These are phyloP conservation scores for Talaromyces atroroseus DNA, from an alignment of 2,329 filamentous ascomycete species.

Conservation along the genomic window DNA sequence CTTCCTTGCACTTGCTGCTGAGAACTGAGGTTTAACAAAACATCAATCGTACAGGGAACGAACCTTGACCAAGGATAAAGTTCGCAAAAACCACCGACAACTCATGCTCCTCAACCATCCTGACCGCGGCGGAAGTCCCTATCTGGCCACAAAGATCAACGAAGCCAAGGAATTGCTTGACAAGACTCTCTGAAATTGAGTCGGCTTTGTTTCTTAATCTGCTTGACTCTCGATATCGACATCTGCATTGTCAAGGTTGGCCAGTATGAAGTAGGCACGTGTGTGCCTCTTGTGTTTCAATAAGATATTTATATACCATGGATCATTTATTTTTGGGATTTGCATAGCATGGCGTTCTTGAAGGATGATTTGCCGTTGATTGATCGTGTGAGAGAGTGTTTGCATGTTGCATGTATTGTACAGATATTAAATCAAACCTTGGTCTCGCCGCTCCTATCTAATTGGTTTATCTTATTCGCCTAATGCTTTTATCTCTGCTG, in stretches of 20 bases:
- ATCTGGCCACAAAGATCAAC: slow-evolving; percentile 95
- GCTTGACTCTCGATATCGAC: not conserved
- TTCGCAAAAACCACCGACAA: slow-evolving; percentile 90
- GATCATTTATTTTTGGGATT: slow-evolving; percentile 23
- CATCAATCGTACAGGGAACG: slow-evolving; percentile 60
- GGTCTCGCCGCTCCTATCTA: slow-evolving; percentile 16
- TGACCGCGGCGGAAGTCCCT: slow-evolving; percentile 92
- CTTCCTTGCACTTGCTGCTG: not conserved
- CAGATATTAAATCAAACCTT: not conserved
- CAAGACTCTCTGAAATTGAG: slow-evolving; percentile 49
- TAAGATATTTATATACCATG: slow-evolving; percentile 17
- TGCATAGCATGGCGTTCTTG: slow-evolving; percentile 39
- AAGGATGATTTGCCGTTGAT: slow-evolving; percentile 17
- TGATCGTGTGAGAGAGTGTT: slow-evolving; percentile 9
- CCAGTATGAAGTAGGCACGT: not conserved
- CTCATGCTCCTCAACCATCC: slow-evolving; percentile 98
- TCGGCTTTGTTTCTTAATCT: not conserved
- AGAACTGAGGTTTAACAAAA: too few species aligned
- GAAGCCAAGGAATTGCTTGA: slow-evolving; percentile 96
- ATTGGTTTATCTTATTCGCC: not conserved
- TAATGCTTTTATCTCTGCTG: not conserved
- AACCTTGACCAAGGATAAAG: slow-evolving; percentile 80
- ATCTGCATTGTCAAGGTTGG: not conserved
- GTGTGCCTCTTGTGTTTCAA: not conserved
- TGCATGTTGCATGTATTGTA: not conserved